Percentiles rank a stretch among this genome's conserved stretches.
These are phyloP conservation scores for Cucumis hystrix DNA, from an alignment of 306 rosid genomes.

Conservation along the genomic window DNA sequence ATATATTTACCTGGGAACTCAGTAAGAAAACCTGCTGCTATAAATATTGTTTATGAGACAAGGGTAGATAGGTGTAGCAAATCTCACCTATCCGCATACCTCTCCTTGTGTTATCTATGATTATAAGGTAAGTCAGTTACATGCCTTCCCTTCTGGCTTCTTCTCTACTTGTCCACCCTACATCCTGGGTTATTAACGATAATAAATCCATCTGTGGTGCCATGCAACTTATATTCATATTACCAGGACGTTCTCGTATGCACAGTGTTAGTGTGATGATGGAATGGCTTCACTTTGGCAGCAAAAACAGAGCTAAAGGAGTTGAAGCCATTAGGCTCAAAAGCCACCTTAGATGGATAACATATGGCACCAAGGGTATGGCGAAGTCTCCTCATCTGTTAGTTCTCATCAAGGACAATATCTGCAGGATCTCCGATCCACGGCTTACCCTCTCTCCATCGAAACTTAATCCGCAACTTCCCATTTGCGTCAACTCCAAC, in stretches of 20 bases:
- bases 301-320: neutral
- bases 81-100: neutral
- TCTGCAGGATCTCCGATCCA: conserved; percentile 99
- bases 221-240: neutral
- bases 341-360: neutral
- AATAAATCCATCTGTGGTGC: neutral
- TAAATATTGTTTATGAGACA: neutral
- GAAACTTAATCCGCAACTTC: conserved; percentile 74
- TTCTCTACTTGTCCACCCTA: neutral
- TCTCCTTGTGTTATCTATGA: neutral
- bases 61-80: neutral
- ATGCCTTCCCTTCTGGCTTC: neutral
- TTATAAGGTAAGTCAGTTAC: neutral
- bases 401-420: conserved; percentile 50
- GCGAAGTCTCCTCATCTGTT: neutral
- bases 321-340: neutral
- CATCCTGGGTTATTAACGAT: neutral
- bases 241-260: neutral
- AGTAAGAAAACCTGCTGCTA: neutral
- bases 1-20: neutral
- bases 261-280: neutral
- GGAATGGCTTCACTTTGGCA: neutral
- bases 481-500: conserved; percentile 95
- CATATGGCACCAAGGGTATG: neutral
- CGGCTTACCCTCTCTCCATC: conserved; percentile 97